phyloP scores from a whole-genome alignment of 768 basidiomycete species.

The Suillus decipiens region DNA sequence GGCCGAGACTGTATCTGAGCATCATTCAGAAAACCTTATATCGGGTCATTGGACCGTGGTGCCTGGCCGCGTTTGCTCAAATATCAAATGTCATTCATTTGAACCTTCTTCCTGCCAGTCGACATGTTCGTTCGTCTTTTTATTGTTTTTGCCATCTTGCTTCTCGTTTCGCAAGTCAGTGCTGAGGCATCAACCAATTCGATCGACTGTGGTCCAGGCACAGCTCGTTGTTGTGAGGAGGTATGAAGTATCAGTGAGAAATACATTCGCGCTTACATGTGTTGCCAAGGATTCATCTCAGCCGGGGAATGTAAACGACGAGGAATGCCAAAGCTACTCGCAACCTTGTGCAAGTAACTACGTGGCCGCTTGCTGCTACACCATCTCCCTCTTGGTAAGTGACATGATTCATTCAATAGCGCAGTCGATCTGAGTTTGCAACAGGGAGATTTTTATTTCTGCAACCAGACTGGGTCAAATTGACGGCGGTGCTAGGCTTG shows the following conservation, averaged over 20 bases:
- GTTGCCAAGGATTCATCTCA: background rate
- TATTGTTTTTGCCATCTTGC: background rate
- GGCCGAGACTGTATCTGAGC: background rate
- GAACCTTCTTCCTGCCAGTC: background rate
- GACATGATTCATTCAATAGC: background rate
- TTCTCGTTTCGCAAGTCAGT: background rate
- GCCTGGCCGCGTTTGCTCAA: background rate
- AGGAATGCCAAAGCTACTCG: background rate
- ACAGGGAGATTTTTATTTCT: background rate
- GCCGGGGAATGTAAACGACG: background rate
- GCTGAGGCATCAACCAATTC: background rate
- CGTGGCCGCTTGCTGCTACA: background rate
- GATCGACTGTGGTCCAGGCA: background rate
- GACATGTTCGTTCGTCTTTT: background rate
- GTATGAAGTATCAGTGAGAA: background rate
- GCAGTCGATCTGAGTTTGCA: background rate
- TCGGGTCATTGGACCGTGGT: background rate
- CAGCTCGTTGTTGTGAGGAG: background rate
- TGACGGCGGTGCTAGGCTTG: background rate
- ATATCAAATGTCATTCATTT: background rate
- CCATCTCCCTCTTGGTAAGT: background rate
- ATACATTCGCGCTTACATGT: background rate
- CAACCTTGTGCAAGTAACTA: background rate
- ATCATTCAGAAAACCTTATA: background rate
- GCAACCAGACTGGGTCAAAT: background rate